Conservation (phyloP, 2,329 filamentous ascomycete species). For the Spiromastix sp. region DNA sequence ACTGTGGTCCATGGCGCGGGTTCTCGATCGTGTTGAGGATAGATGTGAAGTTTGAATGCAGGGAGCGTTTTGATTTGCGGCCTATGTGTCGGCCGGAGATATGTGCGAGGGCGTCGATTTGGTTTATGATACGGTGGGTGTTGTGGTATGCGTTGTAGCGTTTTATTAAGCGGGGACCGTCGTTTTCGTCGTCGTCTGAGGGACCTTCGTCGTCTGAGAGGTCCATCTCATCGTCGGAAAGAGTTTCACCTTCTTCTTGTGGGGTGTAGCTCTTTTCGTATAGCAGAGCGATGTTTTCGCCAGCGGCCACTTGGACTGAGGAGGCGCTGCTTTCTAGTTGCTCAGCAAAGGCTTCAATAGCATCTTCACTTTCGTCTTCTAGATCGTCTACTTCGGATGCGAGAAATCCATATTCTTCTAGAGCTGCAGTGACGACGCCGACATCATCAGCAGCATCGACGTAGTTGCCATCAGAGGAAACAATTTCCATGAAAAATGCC, state of each 20-base stretch:
- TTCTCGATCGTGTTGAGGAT: conserved; percentile 57
- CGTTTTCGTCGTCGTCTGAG: conserved; percentile 24
- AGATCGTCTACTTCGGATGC: conserved; percentile 68
- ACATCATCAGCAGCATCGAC: conserved; percentile 62
- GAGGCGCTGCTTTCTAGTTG: conserved; percentile 68
- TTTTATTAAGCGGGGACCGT: conserved; percentile 42
- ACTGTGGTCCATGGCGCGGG: conserved; percentile 55
- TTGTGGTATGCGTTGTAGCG: conserved; percentile 59
- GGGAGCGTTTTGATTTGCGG: conserved; percentile 55
- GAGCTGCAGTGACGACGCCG: conserved; percentile 60
- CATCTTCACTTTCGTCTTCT: conserved; percentile 57
- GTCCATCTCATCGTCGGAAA: conserved; percentile 35
- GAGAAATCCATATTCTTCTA: conserved; percentile 71
- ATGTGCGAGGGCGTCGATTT: conserved; percentile 49
- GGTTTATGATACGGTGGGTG: conserved; percentile 49
- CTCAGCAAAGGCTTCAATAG: conserved; percentile 72
- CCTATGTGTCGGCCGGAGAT: conserved; percentile 52
- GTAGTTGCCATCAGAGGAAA: conserved; percentile 66
- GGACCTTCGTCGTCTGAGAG: conserved; percentile 33
- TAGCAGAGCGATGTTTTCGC: conserved; percentile 69
- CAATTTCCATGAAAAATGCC: conserved; percentile 64
- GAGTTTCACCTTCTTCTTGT: conserved; percentile 45
- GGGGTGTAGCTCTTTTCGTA: conserved; percentile 62
- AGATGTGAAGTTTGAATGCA: conserved; percentile 58
- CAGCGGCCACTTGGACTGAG: conserved; percentile 65